Conservation (phyloP, 139 green algal genomes). For the Gonium pectorale region DNA sequence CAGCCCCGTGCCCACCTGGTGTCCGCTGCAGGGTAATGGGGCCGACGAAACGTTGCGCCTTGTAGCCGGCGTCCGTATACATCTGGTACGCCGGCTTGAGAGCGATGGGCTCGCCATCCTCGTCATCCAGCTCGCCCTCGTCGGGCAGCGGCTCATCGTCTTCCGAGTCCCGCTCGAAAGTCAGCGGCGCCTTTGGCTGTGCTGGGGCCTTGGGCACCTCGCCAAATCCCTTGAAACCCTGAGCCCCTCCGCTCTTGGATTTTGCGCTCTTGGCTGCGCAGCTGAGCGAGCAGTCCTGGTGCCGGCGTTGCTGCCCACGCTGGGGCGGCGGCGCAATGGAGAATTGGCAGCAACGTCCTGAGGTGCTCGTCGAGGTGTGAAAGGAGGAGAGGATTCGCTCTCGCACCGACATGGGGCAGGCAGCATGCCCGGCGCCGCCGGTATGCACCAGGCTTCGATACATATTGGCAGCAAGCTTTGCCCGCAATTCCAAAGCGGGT, state of each 20-base stretch:
- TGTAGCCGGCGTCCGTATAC: constrained; percentile 48
- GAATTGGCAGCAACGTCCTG: neutral
- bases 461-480: no score
- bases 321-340: no score
- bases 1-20: no score
- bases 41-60: constrained; percentile 35
- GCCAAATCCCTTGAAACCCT: constrained; percentile 41
- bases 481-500: no score
- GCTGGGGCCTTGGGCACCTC: neutral
- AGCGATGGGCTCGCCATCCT: neutral
- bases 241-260: neutral
- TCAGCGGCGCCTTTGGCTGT: neutral
- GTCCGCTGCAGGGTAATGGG: constrained; percentile 10
- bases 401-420: constrained; percentile 1
- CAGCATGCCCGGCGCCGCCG: neutral
- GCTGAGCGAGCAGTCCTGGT: neutral
- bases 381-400: constrained; percentile 30
- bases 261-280: neutral
- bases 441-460: no score
- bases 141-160: neutral
- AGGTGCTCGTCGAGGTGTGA: neutral
- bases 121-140: neutral
- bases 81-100: constrained; percentile 40
- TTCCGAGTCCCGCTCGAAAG: neutral
- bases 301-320: neutral